A percentile compares a stretch with the other conserved stretches of the same genome.
phyloP scores from a whole-genome alignment of 495 filamentous ascomycete genomes.

The Penicillium cosmopolitanum region DNA sequence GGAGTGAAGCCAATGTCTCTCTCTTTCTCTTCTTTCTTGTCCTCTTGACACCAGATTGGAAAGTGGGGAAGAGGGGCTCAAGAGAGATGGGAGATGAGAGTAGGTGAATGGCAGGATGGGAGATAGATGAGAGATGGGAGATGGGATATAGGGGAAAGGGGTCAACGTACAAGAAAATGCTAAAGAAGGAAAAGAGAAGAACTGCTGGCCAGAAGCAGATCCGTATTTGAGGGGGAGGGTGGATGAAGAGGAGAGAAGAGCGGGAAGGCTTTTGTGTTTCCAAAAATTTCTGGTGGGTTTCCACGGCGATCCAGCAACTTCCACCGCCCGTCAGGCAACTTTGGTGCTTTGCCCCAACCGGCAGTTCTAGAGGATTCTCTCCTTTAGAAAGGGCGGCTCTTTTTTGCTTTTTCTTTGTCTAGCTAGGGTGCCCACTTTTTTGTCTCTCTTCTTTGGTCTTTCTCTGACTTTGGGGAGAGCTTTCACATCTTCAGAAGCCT shows the following conservation, averaged over 20 bases:
- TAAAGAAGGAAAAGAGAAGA: constrained; percentile 19
- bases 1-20: constrained; percentile 1
- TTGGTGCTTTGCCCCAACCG: constrained; percentile 3
- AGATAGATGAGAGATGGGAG: constrained; percentile 1
- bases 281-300: constrained; percentile 44
- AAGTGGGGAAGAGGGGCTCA: neutral
- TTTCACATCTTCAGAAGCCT: neutral
- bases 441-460: neutral
- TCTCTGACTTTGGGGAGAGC: neutral
- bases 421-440: neutral
- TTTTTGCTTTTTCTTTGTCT: constrained; percentile 5
- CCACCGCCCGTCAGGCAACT: constrained; percentile 40
- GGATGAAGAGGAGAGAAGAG: constrained; percentile 23
- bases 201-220: constrained; percentile 27
- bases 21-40: neutral
- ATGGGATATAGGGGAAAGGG: constrained; percentile 3
- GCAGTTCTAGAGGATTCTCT: constrained; percentile 38
- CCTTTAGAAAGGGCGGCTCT: neutral
- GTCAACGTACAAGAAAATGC: constrained; percentile 20
- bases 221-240: constrained; percentile 15
- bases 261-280: constrained; percentile 38
- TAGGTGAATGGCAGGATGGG: neutral
- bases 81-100: neutral
- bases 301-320: constrained; percentile 53
- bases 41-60: neutral